A percentile compares a stretch with the other conserved stretches of the same genome.
Conservation (phyloP, 23 red algal species). For the Agarophyton chilense region DNA sequence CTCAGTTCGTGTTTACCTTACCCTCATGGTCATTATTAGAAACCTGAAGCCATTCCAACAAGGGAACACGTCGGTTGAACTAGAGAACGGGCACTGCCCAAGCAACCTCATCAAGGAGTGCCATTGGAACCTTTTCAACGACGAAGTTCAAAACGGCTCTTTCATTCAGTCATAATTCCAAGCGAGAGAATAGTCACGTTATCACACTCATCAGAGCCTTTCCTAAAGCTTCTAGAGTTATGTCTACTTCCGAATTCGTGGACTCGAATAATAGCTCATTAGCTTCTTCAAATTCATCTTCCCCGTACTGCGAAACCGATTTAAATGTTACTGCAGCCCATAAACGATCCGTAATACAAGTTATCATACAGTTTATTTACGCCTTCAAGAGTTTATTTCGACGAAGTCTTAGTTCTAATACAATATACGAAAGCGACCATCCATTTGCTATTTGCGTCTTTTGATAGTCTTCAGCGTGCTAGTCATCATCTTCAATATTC, state of each 20-base stretch:
- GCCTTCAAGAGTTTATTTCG: conserved; percentile 66
- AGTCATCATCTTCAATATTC: conserved; percentile 71
- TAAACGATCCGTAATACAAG: conserved; percentile 58
- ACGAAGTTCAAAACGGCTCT: conserved; percentile 42
- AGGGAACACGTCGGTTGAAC: conserved; percentile 30
- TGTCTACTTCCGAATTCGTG: conserved; percentile 83
- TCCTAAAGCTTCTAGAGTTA: conserved; percentile 73
- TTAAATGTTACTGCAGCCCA: conserved; percentile 92
- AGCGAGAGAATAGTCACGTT: conserved; percentile 50
- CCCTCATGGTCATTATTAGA: too few species aligned
- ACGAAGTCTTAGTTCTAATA: conserved; percentile 36
- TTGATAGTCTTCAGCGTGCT: conserved; percentile 46
- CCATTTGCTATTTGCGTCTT: conserved; percentile 27
- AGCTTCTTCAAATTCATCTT: conserved; percentile 30
- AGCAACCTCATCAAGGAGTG: conserved; percentile 36
- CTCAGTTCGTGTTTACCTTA: too few species aligned
- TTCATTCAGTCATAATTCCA: conserved; percentile 88
- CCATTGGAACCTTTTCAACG: conserved; percentile 64
- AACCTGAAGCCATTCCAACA: conserved; percentile 71
- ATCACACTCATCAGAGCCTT: conserved; percentile 44
- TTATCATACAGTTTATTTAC: conserved; percentile 64
- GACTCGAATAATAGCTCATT: conserved; percentile 89
- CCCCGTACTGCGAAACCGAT: conserved; percentile 78
- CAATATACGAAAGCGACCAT: conserved; percentile 43
- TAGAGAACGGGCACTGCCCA: conserved; percentile 35